A percentile compares a stretch with the other conserved stretches of the same genome.
Evolutionary conservation across 139 green algal species (phyloP).

Genomic region (Chlorella sp.): DNA sequence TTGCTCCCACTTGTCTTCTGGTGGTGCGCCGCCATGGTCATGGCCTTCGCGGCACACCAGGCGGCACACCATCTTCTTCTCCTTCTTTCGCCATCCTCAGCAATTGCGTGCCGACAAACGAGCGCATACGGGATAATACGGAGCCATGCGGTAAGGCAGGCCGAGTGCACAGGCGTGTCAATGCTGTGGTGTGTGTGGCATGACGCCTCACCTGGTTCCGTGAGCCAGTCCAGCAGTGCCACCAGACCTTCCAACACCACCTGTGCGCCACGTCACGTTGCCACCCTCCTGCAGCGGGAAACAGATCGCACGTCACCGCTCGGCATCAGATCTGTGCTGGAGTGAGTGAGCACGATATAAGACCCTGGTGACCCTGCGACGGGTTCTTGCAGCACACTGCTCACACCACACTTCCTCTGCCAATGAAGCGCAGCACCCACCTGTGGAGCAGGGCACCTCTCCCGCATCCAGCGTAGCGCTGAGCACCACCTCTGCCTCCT

Average conservation of each 20-base stretch:
- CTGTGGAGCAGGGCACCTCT: constrained; percentile 16
- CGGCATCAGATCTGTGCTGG: no score
- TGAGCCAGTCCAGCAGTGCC: constrained; percentile 32
- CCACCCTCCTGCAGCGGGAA: constrained; percentile 14
- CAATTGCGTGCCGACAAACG: neutral
- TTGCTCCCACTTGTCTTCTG: constrained; percentile 29
- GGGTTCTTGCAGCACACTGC: no score
- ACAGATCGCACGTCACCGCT: no score
- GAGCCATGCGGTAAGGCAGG: neutral
- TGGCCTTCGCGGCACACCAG: constrained; percentile 7
- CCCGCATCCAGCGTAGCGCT: constrained; percentile 19
- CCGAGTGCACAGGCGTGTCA: no score
- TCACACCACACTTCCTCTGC: no score
- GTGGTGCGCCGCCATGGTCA: constrained; percentile 23
- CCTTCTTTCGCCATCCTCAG: neutral
- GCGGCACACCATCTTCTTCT: neutral
- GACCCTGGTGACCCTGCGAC: no score
- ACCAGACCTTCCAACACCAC: constrained; percentile 13
- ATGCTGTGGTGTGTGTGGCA: no score
- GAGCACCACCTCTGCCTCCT: constrained; percentile 11
- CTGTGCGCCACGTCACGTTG: constrained; percentile 22
- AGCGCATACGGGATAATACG: neutral
- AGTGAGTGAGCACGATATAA: no score
- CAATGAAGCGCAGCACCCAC: no score
- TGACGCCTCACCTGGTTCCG: constrained; percentile 4